Percentiles rank a stretch among this genome's conserved stretches.
Evolutionary conservation across 371 early-diverging fungal species (phyloP).

Genomic region (Syncephalastrum sp.): DNA sequence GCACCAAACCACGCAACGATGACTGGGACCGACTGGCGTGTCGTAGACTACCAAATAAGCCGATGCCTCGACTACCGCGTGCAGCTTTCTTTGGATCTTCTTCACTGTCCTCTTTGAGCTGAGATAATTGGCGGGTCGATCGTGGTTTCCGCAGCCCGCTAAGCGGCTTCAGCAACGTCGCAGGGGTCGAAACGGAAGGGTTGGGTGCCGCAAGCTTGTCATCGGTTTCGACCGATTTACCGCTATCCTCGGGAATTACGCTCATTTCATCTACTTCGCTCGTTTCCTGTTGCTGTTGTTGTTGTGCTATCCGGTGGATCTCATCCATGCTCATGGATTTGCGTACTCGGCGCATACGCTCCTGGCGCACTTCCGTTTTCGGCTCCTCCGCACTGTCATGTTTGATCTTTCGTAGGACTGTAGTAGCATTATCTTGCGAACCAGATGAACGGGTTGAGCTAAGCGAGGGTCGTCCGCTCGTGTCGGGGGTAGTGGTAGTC

Average conservation of each 20-base stretch:
- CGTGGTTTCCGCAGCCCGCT: too few species aligned
- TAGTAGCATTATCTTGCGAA: too few species aligned
- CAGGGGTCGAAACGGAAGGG: neutral
- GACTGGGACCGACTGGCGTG: conserved; percentile 18
- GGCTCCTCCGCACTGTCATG: too few species aligned
- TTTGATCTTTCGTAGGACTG: too few species aligned
- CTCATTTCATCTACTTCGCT: neutral
- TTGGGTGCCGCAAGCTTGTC: neutral
- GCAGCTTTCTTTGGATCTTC: neutral
- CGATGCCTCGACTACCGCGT: conserved; percentile 6
- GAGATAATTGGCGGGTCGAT: neutral
- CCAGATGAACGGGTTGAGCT: too few species aligned
- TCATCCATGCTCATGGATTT: conserved; percentile 21
- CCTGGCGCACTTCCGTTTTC: too few species aligned
- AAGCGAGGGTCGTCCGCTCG: too few species aligned
- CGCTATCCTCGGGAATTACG: neutral
- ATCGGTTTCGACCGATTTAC: neutral
- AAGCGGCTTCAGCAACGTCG: too few species aligned
- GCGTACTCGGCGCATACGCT: conserved; percentile 12
- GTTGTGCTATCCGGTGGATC: conserved; percentile 9
- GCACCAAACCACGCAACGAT: conserved; percentile 21
- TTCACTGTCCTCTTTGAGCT: neutral
- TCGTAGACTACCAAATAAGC: conserved; percentile 27
- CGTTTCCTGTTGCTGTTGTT: conserved; percentile 1
- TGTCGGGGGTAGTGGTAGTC: too few species aligned